Evolutionary conservation across 2,329 filamentous ascomycete species (phyloP).

Genomic region (Bipolaris bicolor): DNA sequence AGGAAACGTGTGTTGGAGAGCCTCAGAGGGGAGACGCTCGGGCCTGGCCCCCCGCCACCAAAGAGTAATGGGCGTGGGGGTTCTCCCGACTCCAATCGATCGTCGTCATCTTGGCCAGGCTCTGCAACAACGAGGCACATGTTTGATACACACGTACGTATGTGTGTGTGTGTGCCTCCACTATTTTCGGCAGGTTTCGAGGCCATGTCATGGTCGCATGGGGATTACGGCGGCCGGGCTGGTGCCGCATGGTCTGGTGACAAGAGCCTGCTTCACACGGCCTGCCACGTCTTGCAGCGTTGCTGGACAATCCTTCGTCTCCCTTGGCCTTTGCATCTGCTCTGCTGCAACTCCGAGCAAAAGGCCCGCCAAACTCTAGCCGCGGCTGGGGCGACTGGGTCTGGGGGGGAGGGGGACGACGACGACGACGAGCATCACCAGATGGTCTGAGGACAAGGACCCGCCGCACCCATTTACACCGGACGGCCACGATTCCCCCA

Average conservation of each 20-base stretch:
- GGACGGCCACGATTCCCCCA: conserved; percentile 36
- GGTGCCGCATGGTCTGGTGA: conserved; percentile 40
- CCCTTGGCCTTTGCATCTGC: conserved; percentile 33
- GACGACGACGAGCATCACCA: conserved; percentile 42
- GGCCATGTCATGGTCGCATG: conserved; percentile 13
- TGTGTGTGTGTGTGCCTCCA: no score
- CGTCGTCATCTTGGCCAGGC: conserved; percentile 17
- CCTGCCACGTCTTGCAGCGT: conserved; percentile 46
- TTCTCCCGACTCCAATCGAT: conserved; percentile 10
- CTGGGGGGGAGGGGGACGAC: conserved; percentile 22
- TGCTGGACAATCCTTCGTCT: conserved; percentile 19
- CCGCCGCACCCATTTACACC: conserved; percentile 25
- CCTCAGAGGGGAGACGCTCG: conserved; percentile 14
- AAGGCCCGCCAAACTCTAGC: conserved; percentile 17
- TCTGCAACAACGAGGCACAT: conserved; percentile 20
- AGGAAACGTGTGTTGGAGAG: conserved; percentile 17
- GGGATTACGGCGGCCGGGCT: conserved; percentile 28
- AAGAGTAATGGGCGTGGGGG: conserved; percentile 34
- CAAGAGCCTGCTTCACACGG: conserved; percentile 18
- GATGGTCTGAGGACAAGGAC: conserved; percentile 41
- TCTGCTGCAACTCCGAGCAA: conserved; percentile 21
- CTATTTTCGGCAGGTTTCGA: conserved; percentile 7
- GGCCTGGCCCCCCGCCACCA: conserved; percentile 30
- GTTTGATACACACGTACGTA: not conserved
- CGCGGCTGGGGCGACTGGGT: conserved; percentile 33